Percentiles rank a stretch among this genome's conserved stretches.
These are phyloP conservation scores for Chalciporus piperatus DNA, from an alignment of 768 basidiomycete genomes.

Conservation along the genomic window DNA sequence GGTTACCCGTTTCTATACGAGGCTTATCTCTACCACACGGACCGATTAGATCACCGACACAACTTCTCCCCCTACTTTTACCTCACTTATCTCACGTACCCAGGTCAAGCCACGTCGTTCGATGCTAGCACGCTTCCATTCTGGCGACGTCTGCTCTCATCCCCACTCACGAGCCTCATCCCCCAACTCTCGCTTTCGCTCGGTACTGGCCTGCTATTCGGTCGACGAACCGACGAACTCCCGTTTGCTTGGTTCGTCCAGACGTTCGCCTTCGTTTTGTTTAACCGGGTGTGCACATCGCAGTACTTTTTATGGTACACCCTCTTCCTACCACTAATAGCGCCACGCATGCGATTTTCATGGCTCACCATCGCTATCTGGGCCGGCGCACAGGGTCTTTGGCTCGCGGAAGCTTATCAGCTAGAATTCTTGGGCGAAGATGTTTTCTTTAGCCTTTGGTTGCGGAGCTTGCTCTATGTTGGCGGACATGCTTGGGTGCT, in stretches of 20 bases:
- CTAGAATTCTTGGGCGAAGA: constrained; percentile 83
- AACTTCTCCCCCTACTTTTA: constrained; percentile 99
- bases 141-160: constrained; percentile 51
- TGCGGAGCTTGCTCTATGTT: constrained; percentile 71
- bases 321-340: constrained; percentile 78
- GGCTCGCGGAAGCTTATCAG: constrained; percentile 88
- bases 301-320: constrained; percentile 99
- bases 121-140: constrained; percentile 22
- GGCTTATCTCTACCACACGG: constrained; percentile 89
- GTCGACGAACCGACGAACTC: constrained; percentile 54
- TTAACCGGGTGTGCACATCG: constrained; percentile 98
- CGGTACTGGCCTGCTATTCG: constrained; percentile 72
- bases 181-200: constrained; percentile 78
- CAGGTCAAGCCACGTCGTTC: constrained; percentile 31
- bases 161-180: constrained; percentile 77
- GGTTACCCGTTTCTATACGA: constrained; percentile 89
- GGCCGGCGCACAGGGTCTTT: constrained; percentile 78
- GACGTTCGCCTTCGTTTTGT: constrained; percentile 86
- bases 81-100: constrained; percentile 85
- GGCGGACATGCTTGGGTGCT: constrained; percentile 80
- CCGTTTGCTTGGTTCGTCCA: constrained; percentile 90
- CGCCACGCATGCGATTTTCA: constrained; percentile 62
- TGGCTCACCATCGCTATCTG: constrained; percentile 53
- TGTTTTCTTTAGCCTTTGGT: constrained; percentile 77
- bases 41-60: constrained; percentile 92